phyloP scores from a whole-genome alignment of 106 monocot species.

The Apostasia ramifera region DNA sequence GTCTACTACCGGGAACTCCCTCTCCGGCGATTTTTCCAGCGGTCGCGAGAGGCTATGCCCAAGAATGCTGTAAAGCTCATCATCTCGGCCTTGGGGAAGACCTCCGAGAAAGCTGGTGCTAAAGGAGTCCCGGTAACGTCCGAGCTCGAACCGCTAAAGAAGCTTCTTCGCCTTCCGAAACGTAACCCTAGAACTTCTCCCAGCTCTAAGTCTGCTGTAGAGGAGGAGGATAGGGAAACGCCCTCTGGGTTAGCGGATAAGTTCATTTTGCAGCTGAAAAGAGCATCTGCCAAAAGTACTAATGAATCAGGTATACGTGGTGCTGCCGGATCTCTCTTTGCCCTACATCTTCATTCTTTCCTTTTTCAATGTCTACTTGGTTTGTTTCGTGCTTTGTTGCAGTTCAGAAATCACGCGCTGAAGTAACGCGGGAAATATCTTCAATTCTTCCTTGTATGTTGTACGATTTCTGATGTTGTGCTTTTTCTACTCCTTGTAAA shows the following conservation, averaged over 20 bases:
- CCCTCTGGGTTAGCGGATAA: not conserved
- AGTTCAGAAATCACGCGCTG: not conserved
- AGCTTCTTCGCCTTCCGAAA: not conserved
- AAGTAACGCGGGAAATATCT: conserved; percentile 5
- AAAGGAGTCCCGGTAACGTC: not conserved
- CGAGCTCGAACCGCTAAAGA: not conserved
- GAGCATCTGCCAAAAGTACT: not conserved
- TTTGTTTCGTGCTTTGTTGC: not conserved
- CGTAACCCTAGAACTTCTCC: not conserved
- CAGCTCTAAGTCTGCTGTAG: not conserved
- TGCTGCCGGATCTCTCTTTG: not conserved
- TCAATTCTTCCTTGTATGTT: conserved; percentile 1
- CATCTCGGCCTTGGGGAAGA: not conserved
- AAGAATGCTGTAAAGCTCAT: not conserved
- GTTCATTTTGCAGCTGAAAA: conserved; percentile 8
- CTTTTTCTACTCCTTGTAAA: no score
- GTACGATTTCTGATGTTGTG: not conserved
- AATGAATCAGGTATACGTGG: not conserved
- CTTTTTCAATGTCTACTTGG: not conserved
- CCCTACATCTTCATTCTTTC: not conserved
- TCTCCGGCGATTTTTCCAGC: no score
- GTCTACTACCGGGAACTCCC: no score
- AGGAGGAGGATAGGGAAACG: not conserved
- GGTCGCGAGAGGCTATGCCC: not conserved
- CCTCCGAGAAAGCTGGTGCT: not conserved